Base-by-base conservation (phyloP, 345 rosid species). In the Stellera chamaejasme region DNA sequence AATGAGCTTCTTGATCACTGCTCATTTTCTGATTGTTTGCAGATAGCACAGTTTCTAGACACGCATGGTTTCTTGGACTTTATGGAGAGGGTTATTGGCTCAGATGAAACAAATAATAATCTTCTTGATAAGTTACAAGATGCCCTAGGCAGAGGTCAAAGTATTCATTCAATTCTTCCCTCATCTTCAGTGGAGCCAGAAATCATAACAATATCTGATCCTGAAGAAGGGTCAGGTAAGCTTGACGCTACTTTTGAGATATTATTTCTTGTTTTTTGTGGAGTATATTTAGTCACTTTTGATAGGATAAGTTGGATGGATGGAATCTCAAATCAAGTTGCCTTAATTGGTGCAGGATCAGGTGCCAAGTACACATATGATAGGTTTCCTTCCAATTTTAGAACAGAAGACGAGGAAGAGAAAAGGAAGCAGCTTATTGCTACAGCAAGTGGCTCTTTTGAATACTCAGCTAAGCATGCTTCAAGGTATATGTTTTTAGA, bases 81-180 rank as follows among this genome's bases (percentile, higher is more conserved):
- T 77, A 67, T 85, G 60, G 99, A 87, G 80, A 87, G 97, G 69
- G 82, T 83, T 51, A 62, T 73, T 43, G 77, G 82, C 69, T 79
- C 80, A 58, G 95, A 84, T 49, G 90, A 79, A 81, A 80, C 72
- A 65, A 75, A 69, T 68, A 69, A 68, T 72, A 82, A 89, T 80
- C 95, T 89, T 41, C 88, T 93, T 26, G 97, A 93, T 67, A 93
- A 82, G 78, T 77, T 87, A 74, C 97, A 89, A 80, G 99, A 93
- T 72, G 92, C 99, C 50, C 70, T 89, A 60, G 96, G 96, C 53
- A 89, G 97, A 82, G 96, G 94, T 73, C 97, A 93, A 67, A 87
- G 84, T 77, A 91, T 88, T 43, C 73, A 69, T 77, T 89, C 92
- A 13, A 67, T 84, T 77, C 72, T 93, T 59, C 92, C 96, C 50